Conservation (phyloP, 2,329 filamentous ascomycete genomes). For the Xylariomycetidae sp. region DNA sequence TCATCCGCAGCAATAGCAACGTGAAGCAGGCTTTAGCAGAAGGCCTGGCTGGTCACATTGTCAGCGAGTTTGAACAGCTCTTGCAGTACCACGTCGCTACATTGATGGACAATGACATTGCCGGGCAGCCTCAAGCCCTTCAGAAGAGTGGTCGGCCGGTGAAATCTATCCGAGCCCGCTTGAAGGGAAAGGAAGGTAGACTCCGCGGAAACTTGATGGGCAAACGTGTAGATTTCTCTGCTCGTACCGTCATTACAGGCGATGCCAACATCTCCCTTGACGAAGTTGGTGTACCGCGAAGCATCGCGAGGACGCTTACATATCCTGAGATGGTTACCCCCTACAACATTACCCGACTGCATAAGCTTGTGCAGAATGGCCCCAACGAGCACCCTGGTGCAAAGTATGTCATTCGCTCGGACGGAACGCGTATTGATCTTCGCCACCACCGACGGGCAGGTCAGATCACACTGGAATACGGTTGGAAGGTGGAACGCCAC, state of each 20-base stretch:
- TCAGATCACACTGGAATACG: constrained; percentile 84
- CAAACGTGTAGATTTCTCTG: constrained; percentile 98
- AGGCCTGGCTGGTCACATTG: constrained; percentile 86
- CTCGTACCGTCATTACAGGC: constrained; percentile 98
- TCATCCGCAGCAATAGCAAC: constrained; percentile 95
- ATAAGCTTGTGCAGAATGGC: constrained; percentile 84
- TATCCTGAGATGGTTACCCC: constrained; percentile 97
- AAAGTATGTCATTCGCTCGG: constrained; percentile 91
- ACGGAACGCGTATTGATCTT: constrained; percentile 90
- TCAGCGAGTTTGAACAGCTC: constrained; percentile 83
- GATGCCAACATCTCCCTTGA: constrained; percentile 95
- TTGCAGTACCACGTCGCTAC: constrained; percentile 98
- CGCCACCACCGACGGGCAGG: constrained; percentile 86
- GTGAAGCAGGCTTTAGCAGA: constrained; percentile 87
- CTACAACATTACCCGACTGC: constrained; percentile 93
- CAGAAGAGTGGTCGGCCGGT: constrained; percentile 96
- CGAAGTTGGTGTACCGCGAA: constrained; percentile 93
- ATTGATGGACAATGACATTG: constrained; percentile 99
- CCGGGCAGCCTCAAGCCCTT: constrained; percentile 86
- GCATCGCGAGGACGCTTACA: constrained; percentile 86
- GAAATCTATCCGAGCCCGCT: constrained; percentile 90
- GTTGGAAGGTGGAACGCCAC: constrained; percentile 98
- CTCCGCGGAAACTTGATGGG: constrained; percentile 98
- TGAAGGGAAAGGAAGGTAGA: constrained; percentile 99
- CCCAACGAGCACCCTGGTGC: constrained; percentile 94